A percentile compares a stretch with the other conserved stretches of the same genome.
phyloP scores from a whole-genome alignment of 495 filamentous ascomycete genomes.

The Aspergillus olivimuriae region DNA sequence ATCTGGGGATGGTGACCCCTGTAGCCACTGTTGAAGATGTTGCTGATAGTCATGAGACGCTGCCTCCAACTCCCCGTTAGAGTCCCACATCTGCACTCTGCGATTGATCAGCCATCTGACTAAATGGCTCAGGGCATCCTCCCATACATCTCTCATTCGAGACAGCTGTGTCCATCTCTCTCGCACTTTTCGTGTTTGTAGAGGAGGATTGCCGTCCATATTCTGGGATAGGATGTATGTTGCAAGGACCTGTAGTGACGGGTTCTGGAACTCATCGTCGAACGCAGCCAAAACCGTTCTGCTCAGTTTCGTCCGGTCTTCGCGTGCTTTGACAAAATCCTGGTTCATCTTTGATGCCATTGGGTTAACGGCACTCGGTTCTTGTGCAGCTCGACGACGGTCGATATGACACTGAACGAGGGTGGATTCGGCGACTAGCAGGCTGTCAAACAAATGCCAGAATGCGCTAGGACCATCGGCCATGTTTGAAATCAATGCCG shows the following conservation, averaged over 20 bases:
- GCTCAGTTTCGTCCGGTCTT: slow-evolving; percentile 14
- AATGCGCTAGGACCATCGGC: slow-evolving; percentile 14
- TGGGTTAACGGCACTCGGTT: slow-evolving; percentile 12
- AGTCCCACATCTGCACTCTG: slow-evolving; percentile 24
- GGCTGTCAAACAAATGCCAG: slow-evolving; percentile 15
- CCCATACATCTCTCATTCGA: slow-evolving; percentile 9
- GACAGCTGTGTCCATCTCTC: slow-evolving; percentile 15
- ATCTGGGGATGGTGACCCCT: slow-evolving; percentile 13
- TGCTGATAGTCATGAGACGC: slow-evolving; percentile 22
- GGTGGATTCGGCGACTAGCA: slow-evolving; percentile 20
- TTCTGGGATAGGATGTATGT: slow-evolving; percentile 14
- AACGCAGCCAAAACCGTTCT: slow-evolving; percentile 19
- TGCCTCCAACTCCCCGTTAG: slow-evolving; percentile 22
- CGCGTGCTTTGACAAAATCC: slow-evolving; percentile 12
- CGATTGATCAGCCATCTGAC: slow-evolving; percentile 25
- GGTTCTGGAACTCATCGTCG: slow-evolving; percentile 16
- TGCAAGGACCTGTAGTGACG: slow-evolving; percentile 16
- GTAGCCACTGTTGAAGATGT: slow-evolving; percentile 22
- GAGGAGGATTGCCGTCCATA: slow-evolving; percentile 9
- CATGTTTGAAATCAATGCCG: slow-evolving; percentile 11
- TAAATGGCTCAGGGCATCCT: slow-evolving; percentile 11
- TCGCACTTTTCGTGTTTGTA: slow-evolving; percentile 18
- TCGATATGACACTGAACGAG: slow-evolving; percentile 23
- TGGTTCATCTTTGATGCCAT: slow-evolving; percentile 15
- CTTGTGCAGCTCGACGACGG: slow-evolving; percentile 17